These are phyloP conservation scores for Leccinum aurantiacum DNA, from an alignment of 768 basidiomycete species.

Conservation along the genomic window DNA sequence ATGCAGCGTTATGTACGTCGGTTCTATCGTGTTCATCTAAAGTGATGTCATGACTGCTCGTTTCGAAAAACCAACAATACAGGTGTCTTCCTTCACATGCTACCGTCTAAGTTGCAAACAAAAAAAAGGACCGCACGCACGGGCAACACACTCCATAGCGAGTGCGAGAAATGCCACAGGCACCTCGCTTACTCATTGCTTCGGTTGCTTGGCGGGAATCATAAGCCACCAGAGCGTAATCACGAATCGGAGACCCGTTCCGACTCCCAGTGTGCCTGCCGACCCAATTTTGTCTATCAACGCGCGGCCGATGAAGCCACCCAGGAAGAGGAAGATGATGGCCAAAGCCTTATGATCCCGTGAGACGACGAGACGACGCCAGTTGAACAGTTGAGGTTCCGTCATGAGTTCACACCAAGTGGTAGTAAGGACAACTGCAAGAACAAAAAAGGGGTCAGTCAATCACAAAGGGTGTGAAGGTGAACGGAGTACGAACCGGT, in stretches of 20 bases:
- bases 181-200: background rate
- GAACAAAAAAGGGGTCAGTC: background rate
- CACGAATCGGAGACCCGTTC: conserved; percentile 58
- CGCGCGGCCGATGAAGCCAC: conserved; percentile 67
- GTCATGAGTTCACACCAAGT: conserved; percentile 88
- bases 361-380: conserved; percentile 49
- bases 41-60: background rate
- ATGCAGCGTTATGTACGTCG: conserved; percentile 12
- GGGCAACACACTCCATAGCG: background rate
- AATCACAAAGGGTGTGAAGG: background rate
- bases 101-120: background rate
- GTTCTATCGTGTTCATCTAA: conserved; percentile 5
- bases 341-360: conserved; percentile 76
- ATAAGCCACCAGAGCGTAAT: conserved; percentile 67
- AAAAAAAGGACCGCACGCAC: background rate
- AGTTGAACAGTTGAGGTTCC: conserved; percentile 70
- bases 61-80: background rate
- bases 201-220: conserved; percentile 40
- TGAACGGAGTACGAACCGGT: conserved; percentile 49
- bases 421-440: conserved; percentile 75
- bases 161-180: background rate
- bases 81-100: background rate
- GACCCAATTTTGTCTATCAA: conserved; percentile 60
- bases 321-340: conserved; percentile 67
- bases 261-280: conserved; percentile 65